A percentile compares a stretch with the other conserved stretches of the same genome.
Conservation (phyloP, 164 flowering plant species). For the Nelumbo lutea region DNA sequence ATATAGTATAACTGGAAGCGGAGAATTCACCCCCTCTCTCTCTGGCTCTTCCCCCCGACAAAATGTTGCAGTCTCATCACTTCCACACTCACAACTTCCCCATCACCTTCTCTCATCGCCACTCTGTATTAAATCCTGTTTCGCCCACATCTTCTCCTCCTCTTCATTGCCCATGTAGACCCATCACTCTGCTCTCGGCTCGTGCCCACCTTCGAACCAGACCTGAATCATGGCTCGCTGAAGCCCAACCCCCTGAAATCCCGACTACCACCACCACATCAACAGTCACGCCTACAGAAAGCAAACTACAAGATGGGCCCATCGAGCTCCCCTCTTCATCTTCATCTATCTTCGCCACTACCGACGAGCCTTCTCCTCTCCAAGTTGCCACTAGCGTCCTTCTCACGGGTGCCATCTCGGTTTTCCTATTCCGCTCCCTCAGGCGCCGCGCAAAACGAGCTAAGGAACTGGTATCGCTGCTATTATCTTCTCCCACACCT, state of each 20-base stretch:
- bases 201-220: conserved; percentile 25
- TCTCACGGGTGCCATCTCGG: conserved; percentile 84
- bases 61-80: conserved; percentile 33
- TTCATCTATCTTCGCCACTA: conserved; percentile 47
- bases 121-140: neutral
- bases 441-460: conserved; percentile 84
- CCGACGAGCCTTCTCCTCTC: conserved; percentile 63
- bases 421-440: conserved; percentile 88
- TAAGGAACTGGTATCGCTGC: conserved; percentile 58
- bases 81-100: conserved; percentile 18
- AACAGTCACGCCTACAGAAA: conserved; percentile 6
- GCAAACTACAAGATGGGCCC: conserved; percentile 48
- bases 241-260: conserved; percentile 26
- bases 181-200: conserved; percentile 12
- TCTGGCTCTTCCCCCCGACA: neutral
- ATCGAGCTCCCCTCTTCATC: conserved; percentile 50
- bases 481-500: neutral
- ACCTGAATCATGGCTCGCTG: conserved; percentile 20
- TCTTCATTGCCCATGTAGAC: conserved; percentile 11
- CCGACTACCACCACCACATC: neutral
- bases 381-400: conserved; percentile 86
- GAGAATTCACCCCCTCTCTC: neutral
- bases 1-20: no score
- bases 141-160: conserved; percentile 7
- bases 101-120: conserved; percentile 15